These are phyloP conservation scores for Acaromyces ingoldii DNA, from an alignment of 1,284 basidiomycete genomes.

Conservation along the genomic window DNA sequence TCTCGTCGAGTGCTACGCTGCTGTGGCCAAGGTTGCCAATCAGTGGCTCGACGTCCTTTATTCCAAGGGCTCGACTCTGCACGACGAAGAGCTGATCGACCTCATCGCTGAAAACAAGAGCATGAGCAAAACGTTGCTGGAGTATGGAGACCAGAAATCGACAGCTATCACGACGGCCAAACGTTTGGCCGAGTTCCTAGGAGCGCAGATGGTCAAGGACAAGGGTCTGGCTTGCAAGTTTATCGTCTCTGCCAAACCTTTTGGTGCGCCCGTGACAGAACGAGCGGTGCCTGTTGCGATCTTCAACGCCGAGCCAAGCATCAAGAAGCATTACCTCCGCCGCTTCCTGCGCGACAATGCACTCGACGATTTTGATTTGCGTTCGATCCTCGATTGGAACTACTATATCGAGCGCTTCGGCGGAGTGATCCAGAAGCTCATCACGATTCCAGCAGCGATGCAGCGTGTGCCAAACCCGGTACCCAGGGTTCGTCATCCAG, in stretches of 20 bases:
- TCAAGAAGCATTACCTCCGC: slow-evolving; percentile 85
- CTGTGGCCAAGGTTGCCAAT: slow-evolving; percentile 87
- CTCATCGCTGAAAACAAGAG: slow-evolving; percentile 97
- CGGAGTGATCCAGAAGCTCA: slow-evolving; percentile 96
- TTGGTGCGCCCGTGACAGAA: slow-evolving; percentile 92
- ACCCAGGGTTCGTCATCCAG: slow-evolving; percentile 89
- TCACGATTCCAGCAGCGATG: slow-evolving; percentile 98
- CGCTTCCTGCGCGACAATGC: slow-evolving; percentile 95
- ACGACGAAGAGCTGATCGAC: slow-evolving; percentile 89
- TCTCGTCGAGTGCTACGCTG: slow-evolving; percentile 89
- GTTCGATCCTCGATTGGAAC: slow-evolving; percentile 93
- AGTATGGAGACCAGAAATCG: slow-evolving; percentile 94
- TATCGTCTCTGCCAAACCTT: slow-evolving; percentile 91
- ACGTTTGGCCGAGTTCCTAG: slow-evolving; percentile 92
- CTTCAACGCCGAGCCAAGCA: slow-evolving; percentile 86
- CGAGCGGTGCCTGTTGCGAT: slow-evolving; percentile 97
- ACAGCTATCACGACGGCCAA: slow-evolving; percentile 96
- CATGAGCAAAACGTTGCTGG: slow-evolving; percentile 94
- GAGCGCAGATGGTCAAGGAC: slow-evolving; percentile 98
- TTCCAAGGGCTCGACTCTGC: slow-evolving; percentile 74
- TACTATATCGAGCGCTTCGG: slow-evolving; percentile 98
- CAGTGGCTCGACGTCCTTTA: slow-evolving; percentile 97
- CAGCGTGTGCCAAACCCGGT: slow-evolving; percentile 96
- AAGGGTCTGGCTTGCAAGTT: slow-evolving; percentile 98
- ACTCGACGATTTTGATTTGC: slow-evolving; percentile 80